A percentile compares a stretch with the other conserved stretches of the same genome.
Conservation (phyloP, 164 flowering plant genomes). For the Protea cynaroides region DNA sequence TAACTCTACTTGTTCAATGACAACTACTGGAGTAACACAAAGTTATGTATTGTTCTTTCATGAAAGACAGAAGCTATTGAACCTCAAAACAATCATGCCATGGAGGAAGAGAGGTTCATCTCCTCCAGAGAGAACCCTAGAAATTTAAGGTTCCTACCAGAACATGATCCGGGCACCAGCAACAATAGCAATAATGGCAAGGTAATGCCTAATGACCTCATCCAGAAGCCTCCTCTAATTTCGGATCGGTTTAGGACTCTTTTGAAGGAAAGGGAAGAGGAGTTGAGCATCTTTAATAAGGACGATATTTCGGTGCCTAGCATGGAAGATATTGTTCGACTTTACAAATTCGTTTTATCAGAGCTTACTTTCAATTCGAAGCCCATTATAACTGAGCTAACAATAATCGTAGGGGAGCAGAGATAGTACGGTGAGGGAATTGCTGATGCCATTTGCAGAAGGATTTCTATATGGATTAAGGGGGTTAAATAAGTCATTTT, state of each 20-base stretch:
- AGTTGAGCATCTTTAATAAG: slow-evolving; percentile 31
- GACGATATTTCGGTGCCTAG: slow-evolving; percentile 25
- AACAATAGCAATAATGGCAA: slow-evolving; percentile 1
- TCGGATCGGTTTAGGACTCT: slow-evolving; percentile 58
- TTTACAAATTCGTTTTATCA: slow-evolving; percentile 57
- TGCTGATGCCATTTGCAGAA: slow-evolving; percentile 86
- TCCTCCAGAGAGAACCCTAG: slow-evolving; percentile 34
- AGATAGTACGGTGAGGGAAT: slow-evolving; percentile 65
- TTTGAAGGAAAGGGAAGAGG: slow-evolving; percentile 63
- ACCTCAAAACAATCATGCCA: background rate
- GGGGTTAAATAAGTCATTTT: too few species aligned
- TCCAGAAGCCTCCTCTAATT: slow-evolving; percentile 28
- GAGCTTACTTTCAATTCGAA: slow-evolving; percentile 83
- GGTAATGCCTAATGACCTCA: slow-evolving; percentile 11
- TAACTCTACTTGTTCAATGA: background rate
- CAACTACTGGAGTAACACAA: background rate
- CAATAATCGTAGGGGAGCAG: slow-evolving; percentile 91
- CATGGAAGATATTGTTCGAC: slow-evolving; percentile 58
- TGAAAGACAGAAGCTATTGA: background rate
- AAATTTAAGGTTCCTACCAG: slow-evolving; percentile 14
- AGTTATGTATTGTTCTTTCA: background rate
- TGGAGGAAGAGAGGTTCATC: slow-evolving; percentile 19
- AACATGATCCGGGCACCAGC: background rate
- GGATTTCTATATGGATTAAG: too few species aligned
- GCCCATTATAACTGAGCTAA: slow-evolving; percentile 92